phyloP scores from a whole-genome alignment of 345 rosid species.

The Eucalyptus brandiana region DNA sequence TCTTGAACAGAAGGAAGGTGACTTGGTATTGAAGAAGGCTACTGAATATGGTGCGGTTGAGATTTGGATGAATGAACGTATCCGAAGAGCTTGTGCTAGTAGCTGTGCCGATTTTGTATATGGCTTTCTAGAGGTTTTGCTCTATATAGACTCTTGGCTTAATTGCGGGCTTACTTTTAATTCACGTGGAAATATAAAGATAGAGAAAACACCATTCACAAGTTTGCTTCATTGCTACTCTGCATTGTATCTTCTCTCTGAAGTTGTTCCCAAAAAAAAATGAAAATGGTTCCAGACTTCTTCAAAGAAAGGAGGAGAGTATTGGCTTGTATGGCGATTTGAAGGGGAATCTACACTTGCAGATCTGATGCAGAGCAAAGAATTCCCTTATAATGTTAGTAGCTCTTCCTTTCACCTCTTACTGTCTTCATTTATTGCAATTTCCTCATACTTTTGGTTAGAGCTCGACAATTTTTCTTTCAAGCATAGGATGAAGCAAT shows the following conservation, averaged over 20 bases:
- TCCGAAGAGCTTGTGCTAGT: slow-evolving; percentile 88
- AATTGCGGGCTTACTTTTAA: background rate
- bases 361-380: slow-evolving; percentile 77
- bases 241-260: background rate
- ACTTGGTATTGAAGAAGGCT: slow-evolving; percentile 92
- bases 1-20: slow-evolving; percentile 43
- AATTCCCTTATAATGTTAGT: slow-evolving; percentile 87
- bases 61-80: slow-evolving; percentile 98
- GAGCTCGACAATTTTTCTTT: background rate
- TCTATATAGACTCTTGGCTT: background rate
- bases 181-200: background rate
- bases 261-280: background rate
- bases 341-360: slow-evolving; percentile 86
- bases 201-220: background rate
- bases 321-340: slow-evolving; percentile 88
- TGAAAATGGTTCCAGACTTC: slow-evolving; percentile 43
- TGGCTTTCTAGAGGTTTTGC: slow-evolving; percentile 82
- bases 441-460: background rate
- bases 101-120: slow-evolving; percentile 90
- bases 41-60: slow-evolving; percentile 94
- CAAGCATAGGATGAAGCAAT: background rate
- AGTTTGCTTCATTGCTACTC: background rate
- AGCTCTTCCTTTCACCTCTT: background rate
- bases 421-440: background rate
- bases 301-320: slow-evolving; percentile 69